Percentiles rank a stretch among this genome's conserved stretches.
Conservation (phyloP, 2,329 filamentous ascomycete species). For the Chaetothyriales sp. region DNA sequence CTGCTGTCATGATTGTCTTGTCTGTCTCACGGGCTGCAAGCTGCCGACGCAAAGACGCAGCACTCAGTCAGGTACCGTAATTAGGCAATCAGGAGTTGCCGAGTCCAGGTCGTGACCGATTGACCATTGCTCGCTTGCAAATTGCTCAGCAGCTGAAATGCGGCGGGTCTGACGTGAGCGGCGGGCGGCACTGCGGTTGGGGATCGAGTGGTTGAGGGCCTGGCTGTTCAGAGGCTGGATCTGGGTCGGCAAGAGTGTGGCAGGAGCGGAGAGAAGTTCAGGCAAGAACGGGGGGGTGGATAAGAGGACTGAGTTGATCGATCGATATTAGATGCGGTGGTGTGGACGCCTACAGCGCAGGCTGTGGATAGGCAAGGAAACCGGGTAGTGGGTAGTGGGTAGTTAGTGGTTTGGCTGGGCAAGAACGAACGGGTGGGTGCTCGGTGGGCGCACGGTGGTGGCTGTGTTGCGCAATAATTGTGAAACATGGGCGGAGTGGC, state of each 20-base stretch:
- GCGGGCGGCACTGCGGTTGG: too few species aligned
- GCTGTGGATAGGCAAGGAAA: too few species aligned
- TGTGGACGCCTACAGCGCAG: neutral
- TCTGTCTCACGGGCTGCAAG: neutral
- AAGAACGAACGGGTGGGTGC: too few species aligned
- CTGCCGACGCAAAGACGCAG: neutral
- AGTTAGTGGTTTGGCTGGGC: too few species aligned
- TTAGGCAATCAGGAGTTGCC: neutral
- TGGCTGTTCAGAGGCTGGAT: neutral
- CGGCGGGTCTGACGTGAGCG: neutral
- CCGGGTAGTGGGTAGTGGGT: too few species aligned
- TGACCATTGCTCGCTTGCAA: neutral
- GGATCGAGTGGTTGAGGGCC: neutral
- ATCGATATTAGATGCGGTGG: neutral
- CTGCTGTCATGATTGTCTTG: conserved; percentile 6
- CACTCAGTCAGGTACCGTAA: neutral
- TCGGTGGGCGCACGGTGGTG: too few species aligned
- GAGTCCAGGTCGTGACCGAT: neutral
- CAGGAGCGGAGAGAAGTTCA: neutral
- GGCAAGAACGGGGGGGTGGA: neutral
- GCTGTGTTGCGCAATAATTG: too few species aligned
- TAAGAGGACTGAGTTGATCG: neutral
- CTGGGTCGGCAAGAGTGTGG: neutral
- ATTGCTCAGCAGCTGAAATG: too few species aligned
- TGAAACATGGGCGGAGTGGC: too few species aligned